Evolutionary conservation across 768 basidiomycete genomes (phyloP).

Genomic region (Punctularia strigosozonata): DNA sequence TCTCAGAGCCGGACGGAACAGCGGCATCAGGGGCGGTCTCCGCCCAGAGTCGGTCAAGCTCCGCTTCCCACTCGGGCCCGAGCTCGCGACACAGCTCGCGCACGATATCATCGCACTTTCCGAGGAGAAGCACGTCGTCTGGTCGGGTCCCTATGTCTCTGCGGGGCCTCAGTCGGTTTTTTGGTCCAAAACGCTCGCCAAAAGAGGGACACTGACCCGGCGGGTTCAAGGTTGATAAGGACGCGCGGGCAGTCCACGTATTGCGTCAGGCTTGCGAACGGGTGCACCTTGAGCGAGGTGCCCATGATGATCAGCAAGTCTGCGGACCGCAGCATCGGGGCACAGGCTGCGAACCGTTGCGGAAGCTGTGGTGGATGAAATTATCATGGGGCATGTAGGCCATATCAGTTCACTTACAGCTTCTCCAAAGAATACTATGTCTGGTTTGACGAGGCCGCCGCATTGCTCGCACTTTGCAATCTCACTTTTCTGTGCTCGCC

Average conservation of each 20-base stretch:
- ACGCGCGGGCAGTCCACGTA: conserved; percentile 66
- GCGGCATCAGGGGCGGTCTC: conserved; percentile 15
- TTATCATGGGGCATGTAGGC: too few relatives aligned
- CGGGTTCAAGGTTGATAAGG: conserved; percentile 80
- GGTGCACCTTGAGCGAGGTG: conserved; percentile 79
- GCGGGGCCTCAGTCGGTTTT: too few relatives aligned
- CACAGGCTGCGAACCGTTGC: conserved; percentile 43
- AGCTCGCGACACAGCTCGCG: conserved; percentile 49
- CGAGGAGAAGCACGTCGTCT: conserved; percentile 54
- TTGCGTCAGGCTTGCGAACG: conserved; percentile 78
- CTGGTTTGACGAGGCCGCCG: conserved; percentile 76
- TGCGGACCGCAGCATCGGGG: conserved; percentile 44
- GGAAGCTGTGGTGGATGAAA: conserved; percentile 45
- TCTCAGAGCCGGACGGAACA: conserved; percentile 3
- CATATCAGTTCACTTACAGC: conserved; percentile 28
- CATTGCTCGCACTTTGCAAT: conserved; percentile 63
- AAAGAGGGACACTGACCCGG: too few relatives aligned
- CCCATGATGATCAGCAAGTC: conserved; percentile 89
- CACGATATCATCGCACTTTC: conserved; percentile 62
- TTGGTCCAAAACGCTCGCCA: too few relatives aligned
- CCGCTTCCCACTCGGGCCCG: conserved; percentile 63
- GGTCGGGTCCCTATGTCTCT: conserved; percentile 36
- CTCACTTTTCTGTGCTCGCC: conserved; percentile 44
- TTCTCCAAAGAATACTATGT: conserved; percentile 92
- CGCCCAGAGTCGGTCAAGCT: conserved; percentile 43